Base-by-base conservation (phyloP, 2,329 filamentous ascomycete species). In the Beauveria caledonica region DNA sequence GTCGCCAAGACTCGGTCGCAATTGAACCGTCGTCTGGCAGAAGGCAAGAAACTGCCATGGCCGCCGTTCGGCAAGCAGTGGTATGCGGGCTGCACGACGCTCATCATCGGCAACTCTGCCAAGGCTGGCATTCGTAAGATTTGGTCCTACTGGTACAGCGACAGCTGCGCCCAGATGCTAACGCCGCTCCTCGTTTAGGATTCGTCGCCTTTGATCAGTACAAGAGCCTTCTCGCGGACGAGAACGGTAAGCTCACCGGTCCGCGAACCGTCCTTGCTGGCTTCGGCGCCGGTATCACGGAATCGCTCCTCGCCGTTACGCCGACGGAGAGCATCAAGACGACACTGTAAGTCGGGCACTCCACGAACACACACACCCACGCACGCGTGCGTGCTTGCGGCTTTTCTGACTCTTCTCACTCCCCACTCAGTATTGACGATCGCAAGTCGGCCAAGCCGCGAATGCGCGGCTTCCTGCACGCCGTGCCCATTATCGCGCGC, bases 281-380 rank as follows among this genome's bases (percentile, higher is more conserved):
- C 3, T 96, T 99, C 70, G 90, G 93, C 62, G 94, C 94, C 9
- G 94, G 94, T 60, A 89, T 96, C 56, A 97, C 93, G 3, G 94
- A 99, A 77, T 95, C 90, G 3, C 77, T 97, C 56, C 77, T 99
- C 3, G 94, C 94, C 11, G 94, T 99, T 39, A 99, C 94, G 39
- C 94, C 94, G 0, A 97, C 95, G 62, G 94, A 99, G 77, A 95
- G 90, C 69, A 97, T 99, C 76, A 99, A 99, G 80, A 99, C 94
- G 55, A 95, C 95, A 67, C 78, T 99, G 83, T 89, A 72, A 58
- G 64, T 57, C 50, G 9, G 8, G 9, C 15, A 17, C 44, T 15
- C 11, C 44, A 45, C 40, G 40, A 1, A 1, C 33, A 36, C 11
- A 6, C 33, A 6, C 33, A 5, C 33, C 11, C 13, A 5, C 33